Evolutionary conservation across 768 basidiomycete genomes (phyloP).

Genomic region (Macrocybe gigantea): DNA sequence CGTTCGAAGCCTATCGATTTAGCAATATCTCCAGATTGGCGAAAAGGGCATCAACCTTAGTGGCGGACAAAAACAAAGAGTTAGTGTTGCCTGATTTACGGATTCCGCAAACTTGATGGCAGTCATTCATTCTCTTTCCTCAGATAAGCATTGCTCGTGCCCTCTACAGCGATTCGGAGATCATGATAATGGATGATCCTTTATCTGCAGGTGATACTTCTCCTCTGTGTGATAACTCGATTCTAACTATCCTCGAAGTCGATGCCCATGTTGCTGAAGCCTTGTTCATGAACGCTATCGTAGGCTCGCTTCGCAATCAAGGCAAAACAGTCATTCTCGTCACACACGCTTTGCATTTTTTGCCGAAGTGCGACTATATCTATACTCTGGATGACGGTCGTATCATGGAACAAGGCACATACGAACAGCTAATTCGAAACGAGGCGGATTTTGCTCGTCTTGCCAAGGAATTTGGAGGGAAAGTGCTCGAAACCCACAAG

Average conservation of each 20-base stretch:
- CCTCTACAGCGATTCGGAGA: slow-evolving; percentile 58
- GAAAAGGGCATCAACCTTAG: slow-evolving; percentile 65
- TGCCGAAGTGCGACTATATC: slow-evolving; percentile 78
- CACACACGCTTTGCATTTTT: slow-evolving; percentile 83
- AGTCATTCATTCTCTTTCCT: not conserved
- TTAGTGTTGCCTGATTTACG: slow-evolving; percentile 14
- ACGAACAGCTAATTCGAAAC: slow-evolving; percentile 39
- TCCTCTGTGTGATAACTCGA: not conserved
- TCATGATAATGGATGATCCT: slow-evolving; percentile 60
- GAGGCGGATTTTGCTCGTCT: slow-evolving; percentile 54
- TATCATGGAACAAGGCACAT: slow-evolving; percentile 69
- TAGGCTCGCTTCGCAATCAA: slow-evolving; percentile 26
- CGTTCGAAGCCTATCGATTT: not conserved
- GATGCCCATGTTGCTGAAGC: slow-evolving; percentile 73
- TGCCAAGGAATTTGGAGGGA: slow-evolving; percentile 56
- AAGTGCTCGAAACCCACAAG: slow-evolving; percentile 26
- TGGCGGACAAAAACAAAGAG: slow-evolving; percentile 63
- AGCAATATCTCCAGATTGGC: slow-evolving; percentile 41
- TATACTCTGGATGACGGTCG: slow-evolving; percentile 65
- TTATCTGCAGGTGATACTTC: slow-evolving; percentile 47
- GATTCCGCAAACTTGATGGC: not conserved
- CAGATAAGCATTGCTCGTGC: slow-evolving; percentile 68
- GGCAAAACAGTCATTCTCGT: slow-evolving; percentile 79
- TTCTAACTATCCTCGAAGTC: slow-evolving; percentile 30
- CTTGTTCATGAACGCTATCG: slow-evolving; percentile 62